Evolutionary conservation across 306 rosid species (phyloP).

Genomic region (Amphicarpaea edgeworthii): DNA sequence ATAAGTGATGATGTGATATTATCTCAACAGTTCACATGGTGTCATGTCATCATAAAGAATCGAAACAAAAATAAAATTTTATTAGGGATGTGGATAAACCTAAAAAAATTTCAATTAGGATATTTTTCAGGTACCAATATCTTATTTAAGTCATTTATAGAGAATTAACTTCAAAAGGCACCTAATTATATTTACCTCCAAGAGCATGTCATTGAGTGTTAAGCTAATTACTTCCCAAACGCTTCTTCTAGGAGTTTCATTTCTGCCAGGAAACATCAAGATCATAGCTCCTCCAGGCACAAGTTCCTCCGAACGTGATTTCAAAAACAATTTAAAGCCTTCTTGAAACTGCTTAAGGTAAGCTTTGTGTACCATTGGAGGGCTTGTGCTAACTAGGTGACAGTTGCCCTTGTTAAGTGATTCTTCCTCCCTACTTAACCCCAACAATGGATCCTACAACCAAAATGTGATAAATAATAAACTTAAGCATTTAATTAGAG

Average conservation of each 20-base stretch:
- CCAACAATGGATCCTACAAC: not conserved
- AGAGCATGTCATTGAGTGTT: slow-evolving; percentile 48
- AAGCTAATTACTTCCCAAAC: not conserved
- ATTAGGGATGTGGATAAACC: no score
- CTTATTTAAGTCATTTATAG: no score
- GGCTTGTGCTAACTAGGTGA: slow-evolving; percentile 41
- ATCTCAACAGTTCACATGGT: no score
- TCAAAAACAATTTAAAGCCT: slow-evolving; percentile 51
- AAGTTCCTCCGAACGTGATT: slow-evolving; percentile 53
- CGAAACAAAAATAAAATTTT: no score
- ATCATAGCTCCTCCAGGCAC: slow-evolving; percentile 53
- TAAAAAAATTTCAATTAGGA: no score
- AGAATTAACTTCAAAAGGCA: no score
- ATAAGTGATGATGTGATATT: no score
- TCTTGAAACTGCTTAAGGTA: slow-evolving; percentile 49
- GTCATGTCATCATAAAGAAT: no score
- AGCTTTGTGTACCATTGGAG: slow-evolving; percentile 42
- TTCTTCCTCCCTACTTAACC: not conserved
- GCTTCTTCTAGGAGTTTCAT: not conserved
- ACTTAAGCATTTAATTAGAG: no score
- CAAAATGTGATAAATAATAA: no score
- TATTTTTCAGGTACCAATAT: no score
- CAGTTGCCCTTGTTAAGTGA: slow-evolving; percentile 13
- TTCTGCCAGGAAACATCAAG: slow-evolving; percentile 43
- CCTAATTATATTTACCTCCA: slow-evolving; percentile 42